Evolutionary conservation across 2,329 filamentous ascomycete species (phyloP).

Genomic region (Aspergillus chevalieri): DNA sequence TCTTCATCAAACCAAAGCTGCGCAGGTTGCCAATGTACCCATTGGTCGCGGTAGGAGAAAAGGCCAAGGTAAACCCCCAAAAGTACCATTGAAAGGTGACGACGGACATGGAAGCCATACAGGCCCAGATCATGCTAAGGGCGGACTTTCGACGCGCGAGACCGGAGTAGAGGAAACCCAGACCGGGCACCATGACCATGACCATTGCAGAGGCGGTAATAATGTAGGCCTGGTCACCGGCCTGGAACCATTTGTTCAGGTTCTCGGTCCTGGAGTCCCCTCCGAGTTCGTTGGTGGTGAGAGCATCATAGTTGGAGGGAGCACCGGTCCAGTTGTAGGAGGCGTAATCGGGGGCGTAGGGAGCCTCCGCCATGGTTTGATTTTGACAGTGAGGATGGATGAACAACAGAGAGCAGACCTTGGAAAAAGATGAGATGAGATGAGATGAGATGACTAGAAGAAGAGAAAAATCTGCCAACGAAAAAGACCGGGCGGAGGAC

Average conservation of each 20-base stretch:
- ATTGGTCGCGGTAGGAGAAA: constrained; percentile 73
- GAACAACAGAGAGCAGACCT: neutral
- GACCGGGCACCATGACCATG: constrained; percentile 90
- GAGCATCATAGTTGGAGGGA: constrained; percentile 35
- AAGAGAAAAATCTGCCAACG: neutral
- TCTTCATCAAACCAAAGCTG: constrained; percentile 83
- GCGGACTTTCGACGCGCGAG: constrained; percentile 97
- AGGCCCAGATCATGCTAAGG: constrained; percentile 93
- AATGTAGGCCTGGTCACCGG: constrained; percentile 92
- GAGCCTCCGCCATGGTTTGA: constrained; percentile 19
- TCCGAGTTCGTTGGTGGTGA: constrained; percentile 56
- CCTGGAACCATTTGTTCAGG: constrained; percentile 89
- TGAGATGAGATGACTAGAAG: neutral
- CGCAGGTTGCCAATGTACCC: constrained; percentile 86
- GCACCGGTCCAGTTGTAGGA: constrained; percentile 46
- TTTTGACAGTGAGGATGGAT: neutral
- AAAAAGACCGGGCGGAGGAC: neutral
- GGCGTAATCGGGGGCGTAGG: constrained; percentile 39
- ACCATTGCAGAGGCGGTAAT: constrained; percentile 87
- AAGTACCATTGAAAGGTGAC: constrained; percentile 99
- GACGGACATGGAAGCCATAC: constrained; percentile 87
- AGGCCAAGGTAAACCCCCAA: constrained; percentile 95
- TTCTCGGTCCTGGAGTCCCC: constrained; percentile 75
- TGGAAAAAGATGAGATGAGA: neutral
- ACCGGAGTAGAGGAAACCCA: constrained; percentile 95